A percentile compares a stretch with the other conserved stretches of the same genome.
Conservation (phyloP, 2,329 filamentous ascomycete species). For the Keithomyces neogunnii region DNA sequence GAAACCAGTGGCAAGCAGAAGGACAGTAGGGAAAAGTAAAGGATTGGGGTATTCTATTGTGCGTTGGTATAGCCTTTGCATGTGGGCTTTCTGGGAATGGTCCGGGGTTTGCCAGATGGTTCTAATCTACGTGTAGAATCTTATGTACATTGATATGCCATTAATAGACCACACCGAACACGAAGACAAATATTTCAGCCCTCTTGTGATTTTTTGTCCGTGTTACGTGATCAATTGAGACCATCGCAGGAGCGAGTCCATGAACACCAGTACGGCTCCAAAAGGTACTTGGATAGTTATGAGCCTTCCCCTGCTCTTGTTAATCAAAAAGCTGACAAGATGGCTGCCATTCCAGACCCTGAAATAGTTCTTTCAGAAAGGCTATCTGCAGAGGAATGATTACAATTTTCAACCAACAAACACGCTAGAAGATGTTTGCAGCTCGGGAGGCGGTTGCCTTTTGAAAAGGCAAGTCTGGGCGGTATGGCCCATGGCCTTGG, state of each 20-base stretch:
- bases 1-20: slow-evolving; percentile 46
- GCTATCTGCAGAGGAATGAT: slow-evolving; percentile 43
- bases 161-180: not conserved
- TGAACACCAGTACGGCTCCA: too few species aligned
- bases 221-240: not conserved
- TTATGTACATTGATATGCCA: slow-evolving; percentile 1
- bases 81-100: not conserved
- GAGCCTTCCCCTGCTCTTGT: not conserved
- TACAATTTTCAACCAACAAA: slow-evolving; percentile 61
- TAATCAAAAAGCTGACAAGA: slow-evolving; percentile 40
- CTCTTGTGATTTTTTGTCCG: not conserved
- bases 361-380: slow-evolving; percentile 46
- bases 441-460: slow-evolving; percentile 37
- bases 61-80: not conserved
- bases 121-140: not conserved
- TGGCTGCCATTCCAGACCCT: slow-evolving; percentile 64
- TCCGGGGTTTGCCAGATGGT: slow-evolving; percentile 7
- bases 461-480: not conserved
- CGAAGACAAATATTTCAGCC: not conserved
- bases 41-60: not conserved
- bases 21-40: slow-evolving; percentile 45
- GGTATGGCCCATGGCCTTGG: too few species aligned
- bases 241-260: too few species aligned
- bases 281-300: not conserved
- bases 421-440: slow-evolving; percentile 92